Percentiles rank a stretch among this genome's conserved stretches.
These are phyloP conservation scores for Eutrema heterophyllum DNA, from an alignment of 345 rosid species.

Conservation along the genomic window DNA sequence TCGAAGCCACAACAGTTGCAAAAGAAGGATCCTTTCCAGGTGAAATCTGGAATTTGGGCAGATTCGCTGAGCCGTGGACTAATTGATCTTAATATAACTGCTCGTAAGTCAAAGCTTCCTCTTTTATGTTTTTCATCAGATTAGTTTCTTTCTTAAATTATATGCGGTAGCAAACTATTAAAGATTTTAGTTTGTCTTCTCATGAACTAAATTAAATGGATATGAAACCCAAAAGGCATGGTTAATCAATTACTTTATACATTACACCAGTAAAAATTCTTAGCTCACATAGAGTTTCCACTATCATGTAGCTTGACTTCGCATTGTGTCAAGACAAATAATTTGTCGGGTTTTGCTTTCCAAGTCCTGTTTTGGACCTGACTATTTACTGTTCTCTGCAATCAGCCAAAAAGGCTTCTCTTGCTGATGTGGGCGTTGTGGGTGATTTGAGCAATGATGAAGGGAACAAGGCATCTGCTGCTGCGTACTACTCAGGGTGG, in stretches of 20 bases:
- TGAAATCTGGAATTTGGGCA: constrained; percentile 97
- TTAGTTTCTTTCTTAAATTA: background rate
- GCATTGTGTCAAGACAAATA: background rate
- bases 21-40: constrained; percentile 65
- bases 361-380: background rate
- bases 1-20: constrained; percentile 34
- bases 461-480: constrained; percentile 53
- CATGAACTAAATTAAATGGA: background rate
- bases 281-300: background rate
- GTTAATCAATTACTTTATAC: background rate
- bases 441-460: constrained; percentile 69
- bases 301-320: background rate
- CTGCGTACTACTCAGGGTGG: constrained; percentile 76
- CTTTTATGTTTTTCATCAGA: background rate
- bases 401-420: constrained; percentile 89
- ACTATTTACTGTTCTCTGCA: constrained; percentile 24
- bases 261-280: background rate
- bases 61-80: constrained; percentile 96
- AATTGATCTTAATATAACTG: constrained; percentile 95
- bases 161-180: background rate
- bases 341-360: background rate
- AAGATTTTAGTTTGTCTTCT: background rate
- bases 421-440: constrained; percentile 78
- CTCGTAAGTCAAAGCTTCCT: constrained; percentile 59
- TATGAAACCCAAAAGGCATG: constrained; percentile 7